Conservation (phyloP, 495 filamentous ascomycete genomes). For the Penicillium longicatenatum region DNA sequence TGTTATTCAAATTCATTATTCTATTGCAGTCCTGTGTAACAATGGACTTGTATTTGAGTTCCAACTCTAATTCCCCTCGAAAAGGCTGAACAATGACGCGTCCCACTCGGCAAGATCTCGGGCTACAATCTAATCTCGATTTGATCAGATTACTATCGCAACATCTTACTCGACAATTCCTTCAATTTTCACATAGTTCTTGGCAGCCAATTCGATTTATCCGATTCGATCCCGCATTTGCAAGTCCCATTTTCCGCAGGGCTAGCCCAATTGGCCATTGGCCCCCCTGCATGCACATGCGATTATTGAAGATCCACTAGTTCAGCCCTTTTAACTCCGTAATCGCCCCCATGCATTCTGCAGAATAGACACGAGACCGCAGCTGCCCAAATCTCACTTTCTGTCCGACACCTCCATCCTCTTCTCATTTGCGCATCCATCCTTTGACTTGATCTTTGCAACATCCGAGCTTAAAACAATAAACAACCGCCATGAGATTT, state of each 20-base stretch:
- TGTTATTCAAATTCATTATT: too few species aligned
- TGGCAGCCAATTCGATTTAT: neutral
- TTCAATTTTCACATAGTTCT: neutral
- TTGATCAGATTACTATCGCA: neutral
- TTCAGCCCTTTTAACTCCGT: neutral
- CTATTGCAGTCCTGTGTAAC: too few species aligned
- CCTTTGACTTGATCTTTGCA: neutral
- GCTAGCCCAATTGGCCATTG: neutral
- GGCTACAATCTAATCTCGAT: neutral
- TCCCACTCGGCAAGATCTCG: neutral
- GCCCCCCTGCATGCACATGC: neutral
- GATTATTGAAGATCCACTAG: neutral
- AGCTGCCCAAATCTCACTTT: neutral
- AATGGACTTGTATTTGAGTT: neutral
- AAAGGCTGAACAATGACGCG: neutral
- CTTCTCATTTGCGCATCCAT: neutral
- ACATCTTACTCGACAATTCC: too few species aligned
- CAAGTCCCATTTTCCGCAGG: neutral
- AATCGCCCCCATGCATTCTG: neutral
- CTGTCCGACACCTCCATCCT: neutral
- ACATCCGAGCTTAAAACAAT: neutral
- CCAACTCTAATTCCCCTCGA: neutral
- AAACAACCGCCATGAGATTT: conserved; percentile 33
- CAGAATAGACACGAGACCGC: neutral
- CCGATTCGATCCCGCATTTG: neutral